These are phyloP conservation scores for Rhynchosporium agropyri DNA, from an alignment of 2,329 filamentous ascomycete genomes.

Conservation along the genomic window DNA sequence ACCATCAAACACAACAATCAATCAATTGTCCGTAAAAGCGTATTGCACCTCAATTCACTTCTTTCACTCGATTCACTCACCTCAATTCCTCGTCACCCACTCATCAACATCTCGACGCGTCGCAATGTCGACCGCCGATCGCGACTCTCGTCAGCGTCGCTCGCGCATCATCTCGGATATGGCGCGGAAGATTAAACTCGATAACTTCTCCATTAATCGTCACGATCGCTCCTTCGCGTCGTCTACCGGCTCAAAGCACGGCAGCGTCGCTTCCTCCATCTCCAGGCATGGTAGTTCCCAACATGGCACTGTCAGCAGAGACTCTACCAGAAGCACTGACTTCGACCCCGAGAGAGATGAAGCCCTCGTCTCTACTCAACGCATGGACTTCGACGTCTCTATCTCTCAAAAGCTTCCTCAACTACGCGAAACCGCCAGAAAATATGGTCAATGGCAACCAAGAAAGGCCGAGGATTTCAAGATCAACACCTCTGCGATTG, in stretches of 20 bases:
- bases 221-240: conserved; percentile 11
- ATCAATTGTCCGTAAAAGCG: conserved; percentile 10
- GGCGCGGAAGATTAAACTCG: conserved; percentile 10
- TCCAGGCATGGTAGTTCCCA: conserved; percentile 36
- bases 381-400: conserved; percentile 25
- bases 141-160: conserved; percentile 7
- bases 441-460: conserved; percentile 39
- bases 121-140: conserved; percentile 4
- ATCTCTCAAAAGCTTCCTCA: conserved; percentile 34
- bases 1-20: not conserved
- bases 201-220: conserved; percentile 7
- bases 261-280: not conserved
- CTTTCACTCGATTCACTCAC: not conserved
- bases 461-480: conserved; percentile 44
- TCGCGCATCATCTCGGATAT: conserved; percentile 11
- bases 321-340: conserved; percentile 27
- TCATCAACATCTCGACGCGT: conserved; percentile 1
- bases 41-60: not conserved
- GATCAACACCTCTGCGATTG: conserved; percentile 48
- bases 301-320: conserved; percentile 38
- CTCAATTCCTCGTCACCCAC: not conserved
- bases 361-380: conserved; percentile 32
- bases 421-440: conserved; percentile 42
- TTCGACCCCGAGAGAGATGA: conserved; percentile 35
- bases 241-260: conserved; percentile 9